These are phyloP conservation scores for Yarrowia sp. DNA, from an alignment of 805 yeast genomes.

Conservation along the genomic window DNA sequence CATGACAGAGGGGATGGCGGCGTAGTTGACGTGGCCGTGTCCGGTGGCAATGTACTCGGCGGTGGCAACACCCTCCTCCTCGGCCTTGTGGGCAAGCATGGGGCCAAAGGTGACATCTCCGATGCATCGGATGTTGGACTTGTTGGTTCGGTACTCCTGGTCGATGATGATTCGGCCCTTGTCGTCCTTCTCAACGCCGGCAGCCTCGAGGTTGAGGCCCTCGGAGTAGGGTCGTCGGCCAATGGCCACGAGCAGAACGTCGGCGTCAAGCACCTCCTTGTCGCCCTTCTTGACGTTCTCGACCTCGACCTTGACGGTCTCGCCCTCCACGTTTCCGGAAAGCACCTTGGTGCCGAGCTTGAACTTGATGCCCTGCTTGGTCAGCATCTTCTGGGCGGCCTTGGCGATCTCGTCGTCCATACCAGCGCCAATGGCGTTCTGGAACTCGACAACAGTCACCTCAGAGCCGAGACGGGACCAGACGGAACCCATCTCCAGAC, in stretches of 20 bases:
- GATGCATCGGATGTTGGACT: slow-evolving; percentile 90
- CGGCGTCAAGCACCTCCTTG: slow-evolving; percentile 77
- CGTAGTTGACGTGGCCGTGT: slow-evolving; percentile 97
- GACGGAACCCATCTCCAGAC: slow-evolving; percentile 98
- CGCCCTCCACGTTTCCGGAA: slow-evolving; percentile 85
- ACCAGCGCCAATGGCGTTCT: slow-evolving; percentile 90
- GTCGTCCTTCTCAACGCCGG: slow-evolving; percentile 88
- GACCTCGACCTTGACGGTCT: slow-evolving; percentile 76
- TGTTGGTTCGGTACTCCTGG: slow-evolving; percentile 86
- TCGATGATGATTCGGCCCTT: slow-evolving; percentile 93
- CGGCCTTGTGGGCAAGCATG: slow-evolving; percentile 99
- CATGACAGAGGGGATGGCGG: slow-evolving; percentile 97
- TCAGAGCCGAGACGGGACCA: slow-evolving; percentile 93
- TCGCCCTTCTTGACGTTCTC: slow-evolving; percentile 88
- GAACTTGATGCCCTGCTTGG: slow-evolving; percentile 94
- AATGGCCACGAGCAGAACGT: slow-evolving; percentile 91
- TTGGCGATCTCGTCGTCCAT: slow-evolving; percentile 97
- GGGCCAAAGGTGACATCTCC: slow-evolving; percentile 99
- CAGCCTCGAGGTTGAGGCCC: slow-evolving; percentile 82
- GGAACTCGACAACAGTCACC: slow-evolving; percentile 92
- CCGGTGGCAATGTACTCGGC: slow-evolving; percentile 91
- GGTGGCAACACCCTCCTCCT: slow-evolving; percentile 99
- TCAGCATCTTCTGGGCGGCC: slow-evolving; percentile 79
- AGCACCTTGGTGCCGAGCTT: slow-evolving; percentile 88
- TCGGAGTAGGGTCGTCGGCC: slow-evolving; percentile 98